Conservation (phyloP, 1,284 basidiomycete genomes). For the Fomitopsis betulina region DNA sequence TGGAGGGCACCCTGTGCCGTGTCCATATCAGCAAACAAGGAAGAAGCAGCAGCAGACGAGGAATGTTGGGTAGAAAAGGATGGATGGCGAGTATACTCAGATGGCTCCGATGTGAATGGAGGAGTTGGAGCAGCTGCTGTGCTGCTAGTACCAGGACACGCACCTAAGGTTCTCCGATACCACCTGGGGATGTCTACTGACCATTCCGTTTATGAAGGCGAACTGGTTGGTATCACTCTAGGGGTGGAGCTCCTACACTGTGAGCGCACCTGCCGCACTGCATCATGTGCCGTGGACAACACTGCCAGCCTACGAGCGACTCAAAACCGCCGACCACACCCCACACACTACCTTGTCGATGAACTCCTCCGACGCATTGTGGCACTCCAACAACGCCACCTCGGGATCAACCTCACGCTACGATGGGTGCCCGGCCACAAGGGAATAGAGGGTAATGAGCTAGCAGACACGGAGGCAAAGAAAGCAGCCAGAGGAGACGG, state of each 20-base stretch:
- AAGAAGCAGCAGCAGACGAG: conserved; percentile 5
- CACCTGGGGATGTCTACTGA: conserved; percentile 18
- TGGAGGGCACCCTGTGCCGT: conserved; percentile 6
- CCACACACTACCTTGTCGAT: conserved; percentile 14
- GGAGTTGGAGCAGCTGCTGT: conserved; percentile 9
- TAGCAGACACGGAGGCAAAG: conserved; percentile 15
- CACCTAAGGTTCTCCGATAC: conserved; percentile 7
- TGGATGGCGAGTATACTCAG: conserved; percentile 12
- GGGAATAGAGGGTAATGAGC: conserved; percentile 17
- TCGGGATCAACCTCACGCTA: conserved; percentile 4
- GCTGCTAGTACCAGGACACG: neutral
- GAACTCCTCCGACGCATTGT: conserved; percentile 2
- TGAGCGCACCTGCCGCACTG: neutral
- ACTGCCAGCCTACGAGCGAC: conserved; percentile 7
- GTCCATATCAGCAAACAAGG: conserved; percentile 1
- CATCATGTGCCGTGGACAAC: conserved; percentile 11
- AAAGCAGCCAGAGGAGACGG: neutral
- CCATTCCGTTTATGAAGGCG: conserved; percentile 30
- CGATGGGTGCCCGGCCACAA: conserved; percentile 18
- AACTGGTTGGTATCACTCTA: conserved; percentile 21
- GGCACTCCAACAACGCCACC: neutral
- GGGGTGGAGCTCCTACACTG: conserved; percentile 6
- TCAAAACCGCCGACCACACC: neutral
- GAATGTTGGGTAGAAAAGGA: neutral
- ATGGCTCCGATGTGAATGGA: conserved; percentile 14